A percentile compares a stretch with the other conserved stretches of the same genome.
Evolutionary conservation across 2,329 filamentous ascomycete species (phyloP).

Genomic region (Cadophora luteo-olivacea): DNA sequence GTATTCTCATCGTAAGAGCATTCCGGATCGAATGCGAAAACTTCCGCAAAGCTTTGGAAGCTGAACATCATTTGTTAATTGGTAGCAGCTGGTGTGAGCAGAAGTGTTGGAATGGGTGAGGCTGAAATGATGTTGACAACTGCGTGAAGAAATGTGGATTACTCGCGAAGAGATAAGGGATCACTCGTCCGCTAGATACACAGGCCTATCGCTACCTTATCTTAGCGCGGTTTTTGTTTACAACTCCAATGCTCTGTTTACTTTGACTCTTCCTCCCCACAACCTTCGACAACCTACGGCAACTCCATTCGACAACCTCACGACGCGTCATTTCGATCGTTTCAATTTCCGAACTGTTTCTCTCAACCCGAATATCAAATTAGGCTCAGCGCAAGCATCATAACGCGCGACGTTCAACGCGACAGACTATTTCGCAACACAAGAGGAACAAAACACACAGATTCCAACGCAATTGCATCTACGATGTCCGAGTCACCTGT

Average conservation of each 20-base stretch:
- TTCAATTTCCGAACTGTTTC: too few species aligned
- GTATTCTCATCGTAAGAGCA: conserved; percentile 68
- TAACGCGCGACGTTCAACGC: background rate
- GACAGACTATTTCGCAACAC: background rate
- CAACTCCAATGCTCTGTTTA: conserved; percentile 10
- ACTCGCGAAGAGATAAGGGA: too few species aligned
- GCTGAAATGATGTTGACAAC: background rate
- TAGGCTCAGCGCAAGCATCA: background rate
- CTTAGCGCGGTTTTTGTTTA: conserved; percentile 34
- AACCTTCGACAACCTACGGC: conserved; percentile 26
- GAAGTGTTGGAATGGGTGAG: background rate
- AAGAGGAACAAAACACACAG: background rate
- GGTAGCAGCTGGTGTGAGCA: background rate
- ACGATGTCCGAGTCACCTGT: conserved; percentile 48
- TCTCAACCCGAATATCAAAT: background rate
- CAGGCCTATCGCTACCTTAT: conserved; percentile 32
- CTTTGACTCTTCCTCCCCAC: conserved; percentile 10
- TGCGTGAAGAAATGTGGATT: background rate
- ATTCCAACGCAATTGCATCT: background rate
- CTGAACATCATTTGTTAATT: conserved; percentile 58
- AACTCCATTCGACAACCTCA: conserved; percentile 15
- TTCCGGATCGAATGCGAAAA: conserved; percentile 67
- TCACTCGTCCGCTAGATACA: too few species aligned
- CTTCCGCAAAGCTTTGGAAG: conserved; percentile 69
- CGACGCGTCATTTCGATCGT: conserved; percentile 28